phyloP scores from a whole-genome alignment of 2,329 filamentous ascomycete species.

The Pseudogymnoascus sp. region DNA sequence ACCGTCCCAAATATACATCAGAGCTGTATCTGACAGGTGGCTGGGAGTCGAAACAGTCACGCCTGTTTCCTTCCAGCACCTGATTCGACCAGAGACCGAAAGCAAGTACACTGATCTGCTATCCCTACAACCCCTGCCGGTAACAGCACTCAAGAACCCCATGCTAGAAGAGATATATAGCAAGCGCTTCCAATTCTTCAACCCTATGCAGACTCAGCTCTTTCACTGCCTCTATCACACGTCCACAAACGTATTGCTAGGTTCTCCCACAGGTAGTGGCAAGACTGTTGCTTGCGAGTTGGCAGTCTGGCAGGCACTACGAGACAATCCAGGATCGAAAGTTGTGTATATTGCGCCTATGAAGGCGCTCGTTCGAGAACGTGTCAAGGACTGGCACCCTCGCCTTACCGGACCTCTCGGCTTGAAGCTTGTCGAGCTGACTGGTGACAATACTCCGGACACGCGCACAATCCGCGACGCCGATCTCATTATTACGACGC shows the following conservation, averaged over 20 bases:
- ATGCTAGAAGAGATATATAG: constrained; percentile 81
- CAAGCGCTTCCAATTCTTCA: constrained; percentile 90
- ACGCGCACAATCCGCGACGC: constrained; percentile 92
- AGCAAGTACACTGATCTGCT: constrained; percentile 94
- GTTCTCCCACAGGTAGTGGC: constrained; percentile 92
- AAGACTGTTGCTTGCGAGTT: constrained; percentile 95
- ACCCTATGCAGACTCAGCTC: constrained; percentile 98
- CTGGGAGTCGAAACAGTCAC: constrained; percentile 92
- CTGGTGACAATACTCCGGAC: constrained; percentile 95
- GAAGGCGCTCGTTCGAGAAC: constrained; percentile 95
- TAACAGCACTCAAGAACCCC: constrained; percentile 81
- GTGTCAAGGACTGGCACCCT: constrained; percentile 88
- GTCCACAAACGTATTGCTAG: constrained; percentile 80
- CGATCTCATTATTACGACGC: constrained; percentile 96
- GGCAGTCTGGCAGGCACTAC: constrained; percentile 99
- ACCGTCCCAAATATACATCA: constrained; percentile 91
- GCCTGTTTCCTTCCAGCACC: constrained; percentile 92
- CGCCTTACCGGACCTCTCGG: constrained; percentile 77
- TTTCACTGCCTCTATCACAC: constrained; percentile 97
- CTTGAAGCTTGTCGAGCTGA: constrained; percentile 87
- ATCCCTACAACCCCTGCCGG: constrained; percentile 81
- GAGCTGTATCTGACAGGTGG: constrained; percentile 92
- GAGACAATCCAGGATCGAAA: constrained; percentile 88
- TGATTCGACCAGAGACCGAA: constrained; percentile 94
- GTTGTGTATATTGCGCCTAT: constrained; percentile 99